Evolutionary conservation across 192 early-diverging fungal genomes (phyloP).

Genomic region (Umbelopsis sp.): DNA sequence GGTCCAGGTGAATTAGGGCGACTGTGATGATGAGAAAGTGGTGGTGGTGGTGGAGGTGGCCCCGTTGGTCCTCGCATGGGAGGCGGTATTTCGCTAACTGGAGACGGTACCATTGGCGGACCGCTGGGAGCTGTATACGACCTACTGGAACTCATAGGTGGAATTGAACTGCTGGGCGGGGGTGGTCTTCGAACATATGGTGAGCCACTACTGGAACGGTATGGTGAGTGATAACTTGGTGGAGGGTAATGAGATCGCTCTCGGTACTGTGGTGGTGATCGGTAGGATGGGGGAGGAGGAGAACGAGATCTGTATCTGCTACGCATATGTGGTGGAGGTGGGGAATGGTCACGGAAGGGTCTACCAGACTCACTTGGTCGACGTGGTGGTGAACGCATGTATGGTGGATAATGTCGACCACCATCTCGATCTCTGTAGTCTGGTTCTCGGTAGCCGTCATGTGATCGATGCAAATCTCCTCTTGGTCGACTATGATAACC

Average conservation of each 20-base stretch:
- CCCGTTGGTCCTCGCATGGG: not conserved
- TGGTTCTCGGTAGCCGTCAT: conserved; percentile 8
- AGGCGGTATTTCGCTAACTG: not conserved
- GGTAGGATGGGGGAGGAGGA: not conserved
- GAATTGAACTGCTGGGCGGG: not conserved
- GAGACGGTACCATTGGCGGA: not conserved
- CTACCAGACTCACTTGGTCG: not conserved
- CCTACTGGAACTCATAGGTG: not conserved
- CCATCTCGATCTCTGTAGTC: conserved; percentile 12
- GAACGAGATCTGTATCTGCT: conserved; percentile 18
- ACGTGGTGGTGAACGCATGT: conserved; percentile 12
- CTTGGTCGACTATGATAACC: conserved; percentile 2
- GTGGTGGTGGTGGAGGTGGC: not conserved
- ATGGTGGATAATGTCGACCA: not conserved
- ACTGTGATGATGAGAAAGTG: conserved; percentile 6
- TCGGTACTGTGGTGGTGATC: conserved; percentile 6
- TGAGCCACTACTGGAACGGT: not conserved
- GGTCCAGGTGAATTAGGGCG: conserved; percentile 12
- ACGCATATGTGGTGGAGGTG: conserved; percentile 7
- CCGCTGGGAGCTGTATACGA: not conserved
- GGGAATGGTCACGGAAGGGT: conserved; percentile 11
- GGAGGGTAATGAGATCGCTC: conserved; percentile 11
- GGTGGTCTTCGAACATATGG: not conserved
- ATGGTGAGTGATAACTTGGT: not conserved
- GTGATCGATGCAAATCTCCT: conserved; percentile 2